A percentile compares a stretch with the other conserved stretches of the same genome.
Evolutionary conservation across 208 protist genomes (phyloP).

Genomic region (Leptomonas seymouri): DNA sequence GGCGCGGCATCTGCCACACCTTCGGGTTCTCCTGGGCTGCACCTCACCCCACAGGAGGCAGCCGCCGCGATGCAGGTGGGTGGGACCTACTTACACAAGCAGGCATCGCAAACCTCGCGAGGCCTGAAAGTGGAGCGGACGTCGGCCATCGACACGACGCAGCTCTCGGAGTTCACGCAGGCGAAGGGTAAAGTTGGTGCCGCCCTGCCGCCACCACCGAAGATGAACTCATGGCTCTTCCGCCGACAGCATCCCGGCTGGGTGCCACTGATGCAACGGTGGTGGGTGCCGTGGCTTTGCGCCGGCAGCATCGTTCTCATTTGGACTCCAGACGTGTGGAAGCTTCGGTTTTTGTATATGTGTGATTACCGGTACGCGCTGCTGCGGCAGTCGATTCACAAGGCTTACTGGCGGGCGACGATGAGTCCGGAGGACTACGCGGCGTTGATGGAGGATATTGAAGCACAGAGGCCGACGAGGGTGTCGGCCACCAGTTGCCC

Average conservation of each 20-base stretch:
- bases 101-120: conserved; percentile 28
- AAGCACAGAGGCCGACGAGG: conserved; percentile 37
- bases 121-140: conserved; percentile 63
- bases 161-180: conserved; percentile 18
- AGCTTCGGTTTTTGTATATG: conserved; percentile 75
- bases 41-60: conserved; percentile 23
- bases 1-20: not conserved
- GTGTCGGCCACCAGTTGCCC: conserved; percentile 68
- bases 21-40: conserved; percentile 19
- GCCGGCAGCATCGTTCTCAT: conserved; percentile 40
- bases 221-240: conserved; percentile 80
- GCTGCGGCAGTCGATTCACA: conserved; percentile 66
- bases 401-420: conserved; percentile 76
- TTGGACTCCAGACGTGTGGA: conserved; percentile 88
- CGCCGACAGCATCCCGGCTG: conserved; percentile 69
- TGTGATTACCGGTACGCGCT: conserved; percentile 74
- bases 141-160: conserved; percentile 35
- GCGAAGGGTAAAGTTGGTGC: not conserved
- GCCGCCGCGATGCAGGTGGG: conserved; percentile 35
- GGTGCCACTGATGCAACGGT: conserved; percentile 84
- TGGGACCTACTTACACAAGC: conserved; percentile 42
- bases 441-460: conserved; percentile 57
- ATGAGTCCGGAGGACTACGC: conserved; percentile 71
- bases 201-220: conserved; percentile 5
- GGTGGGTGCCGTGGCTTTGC: conserved; percentile 83